phyloP scores from a whole-genome alignment of 495 filamentous ascomycete species.

The Penicillium pancosmium region DNA sequence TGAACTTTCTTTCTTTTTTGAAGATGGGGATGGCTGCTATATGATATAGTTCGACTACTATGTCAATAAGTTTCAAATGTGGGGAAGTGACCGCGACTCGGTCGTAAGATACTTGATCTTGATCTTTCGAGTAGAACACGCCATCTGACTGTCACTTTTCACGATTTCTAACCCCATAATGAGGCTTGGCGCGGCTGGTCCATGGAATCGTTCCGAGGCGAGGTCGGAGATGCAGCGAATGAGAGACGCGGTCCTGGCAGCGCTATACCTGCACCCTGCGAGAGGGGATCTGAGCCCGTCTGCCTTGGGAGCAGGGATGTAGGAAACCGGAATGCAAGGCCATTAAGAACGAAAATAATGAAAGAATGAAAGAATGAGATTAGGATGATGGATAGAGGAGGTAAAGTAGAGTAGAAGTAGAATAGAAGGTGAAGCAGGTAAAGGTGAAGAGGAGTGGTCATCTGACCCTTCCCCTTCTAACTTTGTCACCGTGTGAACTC shows the following conservation, averaged over 20 bases:
- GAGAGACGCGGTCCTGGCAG: slow-evolving; percentile 7
- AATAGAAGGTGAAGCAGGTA: background rate
- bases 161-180: background rate
- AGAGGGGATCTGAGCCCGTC: slow-evolving; percentile 22
- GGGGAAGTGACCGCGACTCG: background rate
- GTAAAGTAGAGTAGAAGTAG: background rate
- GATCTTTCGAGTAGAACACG: background rate
- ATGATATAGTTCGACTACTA: background rate
- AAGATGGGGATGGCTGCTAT: too few species aligned
- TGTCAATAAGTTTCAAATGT: background rate
- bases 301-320: background rate
- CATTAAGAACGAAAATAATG: too few species aligned
- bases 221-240: slow-evolving; percentile 17
- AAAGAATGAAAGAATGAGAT: background rate
- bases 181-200: slow-evolving; percentile 21
- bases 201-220: slow-evolving; percentile 16
- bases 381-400: background rate
- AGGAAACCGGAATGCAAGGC: too few species aligned
- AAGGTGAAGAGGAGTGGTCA: background rate
- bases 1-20: background rate
- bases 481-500: background rate
- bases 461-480: background rate
- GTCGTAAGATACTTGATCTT: background rate
- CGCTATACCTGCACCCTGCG: slow-evolving; percentile 3
- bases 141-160: background rate